A percentile compares a stretch with the other conserved stretches of the same genome.
phyloP scores from a whole-genome alignment of 129 eudicot genomes.

The Logfia minima region DNA sequence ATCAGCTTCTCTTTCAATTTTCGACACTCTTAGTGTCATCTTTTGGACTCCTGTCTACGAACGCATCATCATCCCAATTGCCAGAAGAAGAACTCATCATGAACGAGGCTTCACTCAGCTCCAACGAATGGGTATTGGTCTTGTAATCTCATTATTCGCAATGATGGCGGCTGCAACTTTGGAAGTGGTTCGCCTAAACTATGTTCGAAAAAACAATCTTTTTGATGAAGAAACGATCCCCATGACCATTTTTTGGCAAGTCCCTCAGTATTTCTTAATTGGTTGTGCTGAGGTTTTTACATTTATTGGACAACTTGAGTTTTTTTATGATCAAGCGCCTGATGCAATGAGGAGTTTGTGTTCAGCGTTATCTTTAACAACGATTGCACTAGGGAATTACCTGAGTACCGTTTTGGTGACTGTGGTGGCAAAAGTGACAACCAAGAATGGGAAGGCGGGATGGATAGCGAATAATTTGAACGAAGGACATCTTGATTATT shows the following conservation, averaged over 20 bases:
- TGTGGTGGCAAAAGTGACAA: conserved; percentile 43
- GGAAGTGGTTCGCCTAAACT: conserved; percentile 57
- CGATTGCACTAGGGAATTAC: conserved; percentile 54
- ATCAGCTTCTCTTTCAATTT: conserved; percentile 70
- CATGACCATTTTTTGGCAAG: conserved; percentile 72
- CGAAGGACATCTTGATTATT: conserved; percentile 68
- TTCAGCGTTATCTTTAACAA: conserved; percentile 60
- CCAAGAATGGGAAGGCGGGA: conserved; percentile 49
- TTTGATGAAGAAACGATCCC: conserved; percentile 53
- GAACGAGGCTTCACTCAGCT: conserved; percentile 78
- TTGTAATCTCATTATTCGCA: conserved; percentile 57
- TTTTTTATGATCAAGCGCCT: conserved; percentile 76
- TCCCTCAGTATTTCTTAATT: conserved; percentile 67
- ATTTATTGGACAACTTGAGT: conserved; percentile 63
- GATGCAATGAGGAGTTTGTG: conserved; percentile 76
- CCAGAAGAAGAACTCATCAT: conserved; percentile 57
- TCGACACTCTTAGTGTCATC: conserved; percentile 81
- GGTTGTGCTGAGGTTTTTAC: conserved; percentile 84
- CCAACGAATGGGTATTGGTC: conserved; percentile 89
- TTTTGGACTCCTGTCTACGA: conserved; percentile 82
- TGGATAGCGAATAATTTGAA: conserved; percentile 76
- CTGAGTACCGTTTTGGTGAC: conserved; percentile 52
- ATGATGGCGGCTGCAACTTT: conserved; percentile 65
- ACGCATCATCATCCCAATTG: conserved; percentile 50
- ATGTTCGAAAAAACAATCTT: conserved; percentile 37